Evolutionary conservation across 179 eudicot genomes (phyloP), one percentile per base, ranked within the genome.

Genomic region (Beta macrorhiza): DNA sequence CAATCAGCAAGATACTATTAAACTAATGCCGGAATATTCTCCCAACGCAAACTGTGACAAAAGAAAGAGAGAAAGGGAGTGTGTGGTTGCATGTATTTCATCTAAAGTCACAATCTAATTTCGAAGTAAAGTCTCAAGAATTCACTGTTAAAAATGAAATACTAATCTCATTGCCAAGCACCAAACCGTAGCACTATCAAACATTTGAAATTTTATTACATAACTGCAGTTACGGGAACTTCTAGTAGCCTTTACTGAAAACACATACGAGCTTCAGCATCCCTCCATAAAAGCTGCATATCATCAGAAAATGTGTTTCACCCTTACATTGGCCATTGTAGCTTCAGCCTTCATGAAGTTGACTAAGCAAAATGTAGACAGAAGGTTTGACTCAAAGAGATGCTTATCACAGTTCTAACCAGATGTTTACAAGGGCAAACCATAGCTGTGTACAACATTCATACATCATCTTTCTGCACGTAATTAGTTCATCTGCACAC

Each of bases 1-100:
- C 78, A 89, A 76, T 65, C 81, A 80, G 56, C 17, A 81, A 25
- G 67, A 79, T 12, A 15, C 67, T 22, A 56, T 78, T 44, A 78
- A n/a, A 65, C n/a, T 67, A 77, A 67, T 4, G 67, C 64, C 70
- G 68, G 29, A 52, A 25, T 14, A 77, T 29, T 5, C 12, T 11
- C 52, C 0, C 20, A 42, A 65, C 1, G 25, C 19, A 57, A 20
- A 20, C 45, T 29, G 71, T 10, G 4, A 7, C 14, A 7, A 65
- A 1, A 19, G 75, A 47, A 37, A 47, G 75, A n/a, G 57, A 6
- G 37, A 10, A 1, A 37, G 47, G 7, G 32, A 49, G 32, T 25
- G 17, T 5, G 55, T 13, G 58, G 1, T 49, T 51, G 55, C 57
- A 72, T 49, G 25, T 65, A 51, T 29, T 19, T 12, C 45, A 45